Conservation (phyloP, 495 filamentous ascomycete species). For the Penicillium goetzii region DNA sequence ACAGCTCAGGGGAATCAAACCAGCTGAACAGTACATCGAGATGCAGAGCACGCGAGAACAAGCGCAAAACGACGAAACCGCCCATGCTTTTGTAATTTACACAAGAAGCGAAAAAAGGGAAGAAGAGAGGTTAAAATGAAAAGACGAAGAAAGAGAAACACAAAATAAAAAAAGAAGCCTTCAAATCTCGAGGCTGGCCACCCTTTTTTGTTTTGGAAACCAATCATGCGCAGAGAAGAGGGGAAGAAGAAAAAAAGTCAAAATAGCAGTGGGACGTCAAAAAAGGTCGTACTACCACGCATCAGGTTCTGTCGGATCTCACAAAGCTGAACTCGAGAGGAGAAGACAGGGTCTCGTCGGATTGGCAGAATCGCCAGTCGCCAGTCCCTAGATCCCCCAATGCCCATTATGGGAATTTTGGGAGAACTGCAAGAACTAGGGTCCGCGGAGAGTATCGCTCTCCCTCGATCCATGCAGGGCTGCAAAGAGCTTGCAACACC, state of each 20-base stretch:
- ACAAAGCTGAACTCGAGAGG: conserved; percentile 4
- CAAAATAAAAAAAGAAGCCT: conserved; percentile 10
- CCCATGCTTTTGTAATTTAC: conserved; percentile 54
- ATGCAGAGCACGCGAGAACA: conserved; percentile 30
- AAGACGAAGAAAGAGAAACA: conserved; percentile 6
- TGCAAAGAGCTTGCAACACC: background rate
- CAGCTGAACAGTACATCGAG: conserved; percentile 27
- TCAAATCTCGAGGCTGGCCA: conserved; percentile 20
- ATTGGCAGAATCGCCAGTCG: background rate
- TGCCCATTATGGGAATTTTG: background rate
- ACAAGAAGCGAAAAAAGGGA: conserved; percentile 23
- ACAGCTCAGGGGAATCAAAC: conserved; percentile 24
- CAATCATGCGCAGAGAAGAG: conserved; percentile 22
- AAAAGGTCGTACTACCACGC: conserved; percentile 4
- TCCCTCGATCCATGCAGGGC: conserved; percentile 1
- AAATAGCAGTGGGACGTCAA: conserved; percentile 3
- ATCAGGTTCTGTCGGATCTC: conserved; percentile 7
- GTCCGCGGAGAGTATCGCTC: background rate
- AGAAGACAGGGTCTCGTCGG: background rate
- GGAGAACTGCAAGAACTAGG: background rate
- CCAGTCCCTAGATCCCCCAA: background rate
- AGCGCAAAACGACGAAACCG: conserved; percentile 36
- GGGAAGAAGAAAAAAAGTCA: conserved; percentile 12
- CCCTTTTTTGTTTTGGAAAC: conserved; percentile 23
- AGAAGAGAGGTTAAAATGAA: conserved; percentile 12